phyloP scores from a whole-genome alignment of 2,329 filamentous ascomycete species.

The Nemania abortiva region DNA sequence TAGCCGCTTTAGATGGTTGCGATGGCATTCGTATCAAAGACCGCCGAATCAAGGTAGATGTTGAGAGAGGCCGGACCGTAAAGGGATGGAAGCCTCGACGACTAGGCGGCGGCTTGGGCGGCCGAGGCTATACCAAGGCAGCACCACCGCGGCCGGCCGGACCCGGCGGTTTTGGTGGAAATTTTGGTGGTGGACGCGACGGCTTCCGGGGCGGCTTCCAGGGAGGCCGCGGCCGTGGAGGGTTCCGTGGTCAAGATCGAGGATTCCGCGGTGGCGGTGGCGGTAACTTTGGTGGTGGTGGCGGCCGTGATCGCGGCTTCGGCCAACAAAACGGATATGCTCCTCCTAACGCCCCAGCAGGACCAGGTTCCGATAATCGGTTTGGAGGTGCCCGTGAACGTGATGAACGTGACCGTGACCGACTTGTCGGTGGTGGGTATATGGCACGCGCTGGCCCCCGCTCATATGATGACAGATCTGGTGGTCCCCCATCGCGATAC shows the following conservation, averaged over 20 bases:
- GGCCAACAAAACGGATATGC: conserved; percentile 62
- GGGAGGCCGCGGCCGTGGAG: conserved; percentile 61
- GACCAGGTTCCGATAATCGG: conserved; percentile 62
- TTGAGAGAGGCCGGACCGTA: conserved; percentile 94
- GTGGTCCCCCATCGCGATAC: conserved; percentile 60
- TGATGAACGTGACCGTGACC: conserved; percentile 52
- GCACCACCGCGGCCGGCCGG: conserved; percentile 77
- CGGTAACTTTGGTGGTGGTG: conserved; percentile 57
- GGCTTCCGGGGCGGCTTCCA: conserved; percentile 68
- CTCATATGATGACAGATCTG: conserved; percentile 70
- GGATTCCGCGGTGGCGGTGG: conserved; percentile 51
- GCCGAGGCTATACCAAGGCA: conserved; percentile 90
- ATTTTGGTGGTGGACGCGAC: conserved; percentile 67
- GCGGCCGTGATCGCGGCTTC: conserved; percentile 61
- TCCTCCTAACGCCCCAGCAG: conserved; percentile 72
- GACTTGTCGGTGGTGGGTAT: conserved; percentile 68
- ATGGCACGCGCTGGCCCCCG: conserved; percentile 67
- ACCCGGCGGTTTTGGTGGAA: conserved; percentile 70
- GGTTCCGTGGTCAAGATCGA: conserved; percentile 56
- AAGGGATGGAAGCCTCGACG: conserved; percentile 93
- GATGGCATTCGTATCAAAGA: conserved; percentile 95
- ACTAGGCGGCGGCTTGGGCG: conserved; percentile 91
- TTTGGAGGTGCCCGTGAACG: conserved; percentile 58
- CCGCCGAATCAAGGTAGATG: conserved; percentile 91
- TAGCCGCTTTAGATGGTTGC: conserved; percentile 88